Conservation (phyloP, 2,329 filamentous ascomycete species). For the Claviceps africana region DNA sequence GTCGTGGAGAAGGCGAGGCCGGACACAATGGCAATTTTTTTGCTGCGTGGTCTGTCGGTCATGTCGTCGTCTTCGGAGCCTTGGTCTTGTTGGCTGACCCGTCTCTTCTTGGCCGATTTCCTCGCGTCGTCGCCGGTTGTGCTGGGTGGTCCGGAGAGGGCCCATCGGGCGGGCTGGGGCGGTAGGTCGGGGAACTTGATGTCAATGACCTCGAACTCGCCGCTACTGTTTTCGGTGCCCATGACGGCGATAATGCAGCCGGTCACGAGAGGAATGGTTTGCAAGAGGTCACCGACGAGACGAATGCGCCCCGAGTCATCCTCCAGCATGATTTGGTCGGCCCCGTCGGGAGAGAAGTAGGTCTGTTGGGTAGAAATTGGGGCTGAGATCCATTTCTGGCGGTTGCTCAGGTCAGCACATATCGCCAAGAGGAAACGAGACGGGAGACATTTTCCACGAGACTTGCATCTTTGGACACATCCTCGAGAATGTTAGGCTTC, state of each 20-base stretch:
- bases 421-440: not conserved
- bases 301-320: conserved; percentile 86
- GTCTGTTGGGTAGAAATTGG: conserved; percentile 62
- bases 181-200: conserved; percentile 78
- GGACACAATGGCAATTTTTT: conserved; percentile 71
- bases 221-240: conserved; percentile 83
- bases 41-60: conserved; percentile 28
- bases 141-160: conserved; percentile 38
- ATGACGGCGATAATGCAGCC: conserved; percentile 90
- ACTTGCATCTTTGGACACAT: conserved; percentile 78
- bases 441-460: not conserved
- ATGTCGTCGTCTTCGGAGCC: conserved; percentile 38
- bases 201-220: conserved; percentile 86
- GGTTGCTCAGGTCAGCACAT: not conserved
- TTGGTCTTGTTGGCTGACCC: conserved; percentile 14
- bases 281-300: conserved; percentile 57
- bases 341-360: conserved; percentile 50
- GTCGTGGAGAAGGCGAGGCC: conserved; percentile 72
- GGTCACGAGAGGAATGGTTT: conserved; percentile 63
- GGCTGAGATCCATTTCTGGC: conserved; percentile 74
- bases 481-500: conserved; percentile 91
- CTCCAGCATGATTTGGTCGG: conserved; percentile 71
- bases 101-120: not conserved
- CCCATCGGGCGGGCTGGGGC: conserved; percentile 69
- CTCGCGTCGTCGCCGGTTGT: conserved; percentile 9